Evolutionary conservation across 2,329 filamentous ascomycete species (phyloP), one percentile per base, ranked within the genome.

Genomic region (Grosmannia clavigera): DNA sequence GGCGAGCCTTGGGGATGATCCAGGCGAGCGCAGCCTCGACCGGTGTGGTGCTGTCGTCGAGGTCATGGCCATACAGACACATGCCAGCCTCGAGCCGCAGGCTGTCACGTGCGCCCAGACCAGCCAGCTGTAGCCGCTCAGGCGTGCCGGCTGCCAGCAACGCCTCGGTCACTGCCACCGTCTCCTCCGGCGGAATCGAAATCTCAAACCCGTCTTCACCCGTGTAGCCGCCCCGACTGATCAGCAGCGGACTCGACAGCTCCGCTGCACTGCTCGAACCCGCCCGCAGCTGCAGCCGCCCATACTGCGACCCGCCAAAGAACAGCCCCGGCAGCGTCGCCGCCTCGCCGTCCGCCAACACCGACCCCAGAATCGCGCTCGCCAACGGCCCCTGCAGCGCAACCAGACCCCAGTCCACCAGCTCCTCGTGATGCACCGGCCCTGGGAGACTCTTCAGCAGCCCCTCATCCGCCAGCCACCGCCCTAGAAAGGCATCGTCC

Each of bases 51-150:
- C 73, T 72, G 70, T 96, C 92, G 71, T 95, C 85, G 46, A 99
- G 82, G 72, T 99, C 94, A 75, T 97, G 90, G n/a, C 94, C 94
- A 75, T 99, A 99, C n/a, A 99, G 81, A 73, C 94, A 99, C 92
- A 99, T 95, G 63, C 94, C 94, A 0, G 94, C 94, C 76, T 99
- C 94, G 35, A 99, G 84, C 55, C 94, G 86, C 62, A 99, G 83
- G 63, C 88, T 95, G 73, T 99, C 94, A 64, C 94, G 84, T 2
- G 94, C 90, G 11, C 92, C 94, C 0, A 99, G 81, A 3, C 94
- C 94, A 2, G 92, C 91, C 54, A 96, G 81, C 68, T 87, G 86
- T 19, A 96, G 77, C 58, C 73, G 75, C 63, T 80, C 78, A 3
- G 78, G 73, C 12, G 85, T 82, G 31, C 85, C 85, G 38, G 81